Evolutionary conservation across 192 early-diverging fungal genomes (phyloP).

Genomic region (Dispira parvispora): DNA sequence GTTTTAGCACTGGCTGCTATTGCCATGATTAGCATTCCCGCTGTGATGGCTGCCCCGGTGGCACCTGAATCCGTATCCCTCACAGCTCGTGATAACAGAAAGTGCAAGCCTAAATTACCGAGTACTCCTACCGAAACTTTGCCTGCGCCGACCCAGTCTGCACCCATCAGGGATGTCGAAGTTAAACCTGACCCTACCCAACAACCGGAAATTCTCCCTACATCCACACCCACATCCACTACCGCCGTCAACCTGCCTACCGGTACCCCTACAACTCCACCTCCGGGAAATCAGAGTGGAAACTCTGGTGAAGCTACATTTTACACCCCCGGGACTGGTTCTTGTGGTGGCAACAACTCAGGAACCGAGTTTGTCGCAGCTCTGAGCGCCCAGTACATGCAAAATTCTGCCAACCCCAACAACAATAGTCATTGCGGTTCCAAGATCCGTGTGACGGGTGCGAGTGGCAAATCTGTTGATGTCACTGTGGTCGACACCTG

Average conservation of each 20-base stretch:
- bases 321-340: conserved; percentile 9
- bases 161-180: too few species aligned
- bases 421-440: conserved; percentile 26
- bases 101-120: too few species aligned
- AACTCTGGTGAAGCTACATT: conserved; percentile 9
- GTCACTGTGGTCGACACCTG: conserved; percentile 38
- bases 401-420: conserved; percentile 20
- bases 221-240: background rate
- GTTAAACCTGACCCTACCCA: background rate
- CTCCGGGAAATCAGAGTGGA: background rate
- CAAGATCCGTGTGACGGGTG: conserved; percentile 25
- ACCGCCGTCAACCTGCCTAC: background rate
- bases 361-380: conserved; percentile 8
- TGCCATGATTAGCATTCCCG: too few species aligned
- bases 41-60: too few species aligned
- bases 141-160: too few species aligned
- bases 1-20: too few species aligned
- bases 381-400: conserved; percentile 21
- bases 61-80: too few species aligned
- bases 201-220: background rate
- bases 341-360: conserved; percentile 10
- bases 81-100: too few species aligned
- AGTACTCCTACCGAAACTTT: too few species aligned
- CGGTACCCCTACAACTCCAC: background rate
- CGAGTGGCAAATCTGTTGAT: conserved; percentile 21